Evolutionary conservation across 352 stramenopile genomes (phyloP).

Genomic region (Phytopythium kandeliae): DNA sequence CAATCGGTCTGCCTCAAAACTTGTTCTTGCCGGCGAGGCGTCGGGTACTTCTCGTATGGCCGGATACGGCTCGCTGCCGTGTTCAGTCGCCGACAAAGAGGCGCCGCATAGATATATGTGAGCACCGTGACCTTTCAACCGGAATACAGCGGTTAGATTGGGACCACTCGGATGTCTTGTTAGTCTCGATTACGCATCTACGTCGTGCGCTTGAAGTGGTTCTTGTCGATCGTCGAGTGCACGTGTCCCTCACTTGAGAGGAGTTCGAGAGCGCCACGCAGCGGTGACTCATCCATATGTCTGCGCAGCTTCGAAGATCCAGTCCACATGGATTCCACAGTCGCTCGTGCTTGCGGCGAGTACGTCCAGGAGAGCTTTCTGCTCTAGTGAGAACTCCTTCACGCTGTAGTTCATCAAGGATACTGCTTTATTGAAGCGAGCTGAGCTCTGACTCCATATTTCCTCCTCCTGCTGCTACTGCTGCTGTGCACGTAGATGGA

Average conservation of each 20-base stretch:
- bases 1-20: neutral
- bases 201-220: slow-evolving; percentile 87
- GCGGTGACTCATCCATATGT: slow-evolving; percentile 57
- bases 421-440: slow-evolving; percentile 25
- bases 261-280: slow-evolving; percentile 67
- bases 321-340: slow-evolving; percentile 72
- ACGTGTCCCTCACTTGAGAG: slow-evolving; percentile 87
- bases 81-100: neutral
- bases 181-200: too few species aligned
- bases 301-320: slow-evolving; percentile 70
- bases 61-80: neutral
- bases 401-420: slow-evolving; percentile 54
- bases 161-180: too few species aligned
- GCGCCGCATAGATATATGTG: neutral
- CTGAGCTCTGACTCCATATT: too few species aligned
- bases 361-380: slow-evolving; percentile 77
- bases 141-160: too few species aligned
- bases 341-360: slow-evolving; percentile 69
- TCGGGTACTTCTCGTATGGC: neutral
- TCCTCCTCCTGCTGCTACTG: too few species aligned
- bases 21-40: neutral
- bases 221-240: slow-evolving; percentile 90
- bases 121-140: slow-evolving; percentile 2
- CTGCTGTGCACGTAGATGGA: slow-evolving; percentile 87
- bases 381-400: slow-evolving; percentile 72